A percentile compares a stretch with the other conserved stretches of the same genome.
Conservation (phyloP, 345 rosid genomes). For the Pistacia vera region DNA sequence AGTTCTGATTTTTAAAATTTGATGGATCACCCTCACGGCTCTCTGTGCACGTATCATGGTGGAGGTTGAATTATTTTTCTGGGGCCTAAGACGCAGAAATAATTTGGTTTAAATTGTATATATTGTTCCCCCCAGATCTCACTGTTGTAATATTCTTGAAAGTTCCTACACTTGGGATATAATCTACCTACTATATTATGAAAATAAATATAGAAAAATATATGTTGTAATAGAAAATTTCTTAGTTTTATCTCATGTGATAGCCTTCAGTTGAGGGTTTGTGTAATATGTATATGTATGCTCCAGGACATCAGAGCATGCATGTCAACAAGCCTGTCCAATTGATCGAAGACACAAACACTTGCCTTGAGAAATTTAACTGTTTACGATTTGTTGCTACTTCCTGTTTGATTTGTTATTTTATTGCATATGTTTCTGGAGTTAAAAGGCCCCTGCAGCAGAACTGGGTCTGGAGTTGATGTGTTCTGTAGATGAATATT, state of each 20-base stretch:
- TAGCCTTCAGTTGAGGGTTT: constrained; percentile 28
- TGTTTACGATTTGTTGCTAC: constrained; percentile 19
- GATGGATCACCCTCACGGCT: not conserved
- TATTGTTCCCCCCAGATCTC: not conserved
- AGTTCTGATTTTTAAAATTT: not conserved
- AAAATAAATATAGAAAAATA: not conserved
- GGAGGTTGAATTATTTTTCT: not conserved
- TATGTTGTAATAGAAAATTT: constrained; percentile 2
- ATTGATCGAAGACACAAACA: constrained; percentile 36
- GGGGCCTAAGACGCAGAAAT: not conserved
- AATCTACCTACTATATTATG: not conserved
- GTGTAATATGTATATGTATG: constrained; percentile 33
- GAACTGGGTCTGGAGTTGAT: constrained; percentile 58
- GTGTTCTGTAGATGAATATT: constrained; percentile 57
- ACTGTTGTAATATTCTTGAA: not conserved
- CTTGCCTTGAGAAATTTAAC: constrained; percentile 32
- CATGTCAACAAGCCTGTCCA: constrained; percentile 30
- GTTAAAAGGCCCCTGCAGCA: constrained; percentile 57
- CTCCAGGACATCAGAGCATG: constrained; percentile 35
- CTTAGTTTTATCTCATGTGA: constrained; percentile 21
- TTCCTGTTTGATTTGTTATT: constrained; percentile 36
- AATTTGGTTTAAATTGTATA: not conserved
- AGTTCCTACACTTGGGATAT: not conserved
- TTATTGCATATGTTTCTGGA: constrained; percentile 39
- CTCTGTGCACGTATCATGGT: not conserved